These are phyloP conservation scores for Paraphoma chrysanthemicola DNA, from an alignment of 2,329 filamentous ascomycete genomes.

Conservation along the genomic window DNA sequence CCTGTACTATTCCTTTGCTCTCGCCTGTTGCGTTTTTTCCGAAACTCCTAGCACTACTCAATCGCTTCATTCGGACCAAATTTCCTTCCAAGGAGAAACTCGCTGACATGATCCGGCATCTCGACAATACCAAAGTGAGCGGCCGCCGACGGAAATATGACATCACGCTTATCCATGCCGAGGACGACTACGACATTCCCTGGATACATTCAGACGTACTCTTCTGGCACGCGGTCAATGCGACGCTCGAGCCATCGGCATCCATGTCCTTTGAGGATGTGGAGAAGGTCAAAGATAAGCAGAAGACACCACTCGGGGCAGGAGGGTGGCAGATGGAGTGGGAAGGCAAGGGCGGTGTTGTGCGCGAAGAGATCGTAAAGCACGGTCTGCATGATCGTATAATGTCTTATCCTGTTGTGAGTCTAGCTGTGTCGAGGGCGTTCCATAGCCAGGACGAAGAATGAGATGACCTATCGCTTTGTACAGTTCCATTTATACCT, in stretches of 20 bases:
- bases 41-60: slow-evolving; percentile 49
- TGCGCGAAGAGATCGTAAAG: slow-evolving; percentile 64
- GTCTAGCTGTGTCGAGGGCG: slow-evolving; percentile 58
- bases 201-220: slow-evolving; percentile 58
- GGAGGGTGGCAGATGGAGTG: slow-evolving; percentile 61
- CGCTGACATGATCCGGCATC: slow-evolving; percentile 50
- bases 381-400: slow-evolving; percentile 65
- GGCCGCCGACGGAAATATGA: slow-evolving; percentile 51
- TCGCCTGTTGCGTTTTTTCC: slow-evolving; percentile 60
- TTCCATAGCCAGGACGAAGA: slow-evolving; percentile 44
- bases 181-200: slow-evolving; percentile 62
- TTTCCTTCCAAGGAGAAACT: slow-evolving; percentile 61
- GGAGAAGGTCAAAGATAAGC: slow-evolving; percentile 51
- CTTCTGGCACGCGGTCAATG: slow-evolving; percentile 64
- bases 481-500: no score
- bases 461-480: background rate
- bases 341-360: slow-evolving; percentile 54
- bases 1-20: slow-evolving; percentile 62
- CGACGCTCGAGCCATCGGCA: slow-evolving; percentile 37
- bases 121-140: slow-evolving; percentile 31
- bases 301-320: slow-evolving; percentile 52
- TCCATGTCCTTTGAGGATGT: slow-evolving; percentile 55
- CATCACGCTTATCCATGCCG: slow-evolving; percentile 58
- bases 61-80: slow-evolving; percentile 56
- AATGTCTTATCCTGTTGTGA: slow-evolving; percentile 64